Evolutionary conservation across 2,329 filamentous ascomycete species (phyloP).

Genomic region (Aureobasidium sp.): DNA sequence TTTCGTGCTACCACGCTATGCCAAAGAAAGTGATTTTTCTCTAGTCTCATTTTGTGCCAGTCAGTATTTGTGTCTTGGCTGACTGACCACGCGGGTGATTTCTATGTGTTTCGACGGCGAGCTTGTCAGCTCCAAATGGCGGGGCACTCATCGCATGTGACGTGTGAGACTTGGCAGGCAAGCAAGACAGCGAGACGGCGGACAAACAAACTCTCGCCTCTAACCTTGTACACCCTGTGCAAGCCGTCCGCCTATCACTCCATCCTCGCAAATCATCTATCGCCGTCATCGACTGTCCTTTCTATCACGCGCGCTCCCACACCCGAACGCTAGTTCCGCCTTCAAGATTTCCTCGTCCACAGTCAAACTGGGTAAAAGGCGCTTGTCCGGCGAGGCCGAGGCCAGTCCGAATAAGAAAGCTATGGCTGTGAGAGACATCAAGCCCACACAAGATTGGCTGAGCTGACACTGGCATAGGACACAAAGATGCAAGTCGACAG

Average conservation of each 20-base stretch:
- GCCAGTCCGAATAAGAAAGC: conserved; percentile 43
- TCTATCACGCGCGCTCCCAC: background rate
- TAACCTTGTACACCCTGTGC: background rate
- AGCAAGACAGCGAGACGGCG: background rate
- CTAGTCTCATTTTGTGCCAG: background rate
- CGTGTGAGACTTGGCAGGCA: conserved; percentile 2
- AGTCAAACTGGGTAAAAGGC: conserved; percentile 43
- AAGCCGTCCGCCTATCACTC: background rate
- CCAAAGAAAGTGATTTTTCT: background rate
- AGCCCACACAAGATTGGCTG: no score
- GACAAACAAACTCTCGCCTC: conserved; percentile 1
- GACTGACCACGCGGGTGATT: no score
- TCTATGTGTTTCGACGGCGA: no score
- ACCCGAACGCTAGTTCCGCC: conserved; percentile 4
- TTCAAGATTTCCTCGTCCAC: conserved; percentile 8
- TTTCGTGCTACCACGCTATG: background rate
- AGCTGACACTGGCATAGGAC: conserved; percentile 30
- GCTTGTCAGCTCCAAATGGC: background rate
- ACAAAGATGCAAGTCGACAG: conserved; percentile 54
- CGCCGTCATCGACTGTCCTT: background rate
- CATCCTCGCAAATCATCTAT: background rate
- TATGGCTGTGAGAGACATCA: conserved; percentile 34
- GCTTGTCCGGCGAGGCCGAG: conserved; percentile 38
- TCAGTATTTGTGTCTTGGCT: no score
- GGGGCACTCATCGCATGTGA: conserved; percentile 2